phyloP scores from a whole-genome alignment of 768 basidiomycete genomes.

The Asterophora parasitica region DNA sequence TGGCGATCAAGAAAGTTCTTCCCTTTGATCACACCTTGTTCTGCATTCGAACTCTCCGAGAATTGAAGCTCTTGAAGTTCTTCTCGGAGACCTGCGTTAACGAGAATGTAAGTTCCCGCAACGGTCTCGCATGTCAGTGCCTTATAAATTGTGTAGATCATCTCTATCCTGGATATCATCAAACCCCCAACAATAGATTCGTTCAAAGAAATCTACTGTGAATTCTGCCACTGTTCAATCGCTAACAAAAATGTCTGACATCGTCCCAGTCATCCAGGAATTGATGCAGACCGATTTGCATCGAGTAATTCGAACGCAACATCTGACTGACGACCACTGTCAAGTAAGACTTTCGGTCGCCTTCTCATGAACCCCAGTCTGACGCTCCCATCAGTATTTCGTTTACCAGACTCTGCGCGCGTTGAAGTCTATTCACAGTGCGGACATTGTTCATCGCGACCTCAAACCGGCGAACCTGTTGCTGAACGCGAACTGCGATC shows the following conservation, averaged over 20 bases:
- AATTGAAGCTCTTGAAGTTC: slow-evolving; percentile 86
- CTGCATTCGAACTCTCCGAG: slow-evolving; percentile 83
- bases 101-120: slow-evolving; percentile 55
- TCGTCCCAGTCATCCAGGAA: slow-evolving; percentile 66
- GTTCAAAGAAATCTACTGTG: slow-evolving; percentile 88
- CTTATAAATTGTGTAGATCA: slow-evolving; percentile 50
- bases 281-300: slow-evolving; percentile 91
- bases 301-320: slow-evolving; percentile 86
- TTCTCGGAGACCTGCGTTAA: slow-evolving; percentile 77
- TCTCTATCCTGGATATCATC: slow-evolving; percentile 88
- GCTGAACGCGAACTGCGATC: slow-evolving; percentile 93
- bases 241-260: slow-evolving; percentile 6
- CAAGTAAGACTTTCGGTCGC: slow-evolving; percentile 40
- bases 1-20: slow-evolving; percentile 94
- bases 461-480: slow-evolving; percentile 96
- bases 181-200: slow-evolving; percentile 69
- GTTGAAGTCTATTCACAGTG: slow-evolving; percentile 92
- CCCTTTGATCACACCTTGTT: slow-evolving; percentile 95
- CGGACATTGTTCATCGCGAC: slow-evolving; percentile 94
- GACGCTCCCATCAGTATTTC: slow-evolving; percentile 57
- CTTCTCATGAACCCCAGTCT: neutral
- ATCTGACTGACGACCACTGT: slow-evolving; percentile 87
- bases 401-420: slow-evolving; percentile 93
- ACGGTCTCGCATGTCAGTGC: slow-evolving; percentile 1
- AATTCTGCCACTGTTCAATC: slow-evolving; percentile 14